These are phyloP conservation scores for Epichloe bromicola DNA, from an alignment of 2,329 filamentous ascomycete species.

Conservation along the genomic window DNA sequence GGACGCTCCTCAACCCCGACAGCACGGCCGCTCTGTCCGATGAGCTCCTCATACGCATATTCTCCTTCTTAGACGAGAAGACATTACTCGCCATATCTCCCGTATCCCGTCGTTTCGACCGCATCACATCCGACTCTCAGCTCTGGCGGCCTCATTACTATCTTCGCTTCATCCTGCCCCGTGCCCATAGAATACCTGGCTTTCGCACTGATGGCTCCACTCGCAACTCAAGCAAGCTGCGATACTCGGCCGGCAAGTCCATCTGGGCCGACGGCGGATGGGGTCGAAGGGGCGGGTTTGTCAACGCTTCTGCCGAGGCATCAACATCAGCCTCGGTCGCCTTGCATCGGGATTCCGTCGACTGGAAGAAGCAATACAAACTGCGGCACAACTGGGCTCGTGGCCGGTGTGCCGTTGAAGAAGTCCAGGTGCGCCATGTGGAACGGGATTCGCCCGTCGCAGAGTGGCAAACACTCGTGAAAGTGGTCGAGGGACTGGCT, in stretches of 20 bases:
- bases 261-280: slow-evolving; percentile 30
- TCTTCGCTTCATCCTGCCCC: slow-evolving; percentile 69
- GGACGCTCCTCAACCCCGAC: slow-evolving; percentile 29
- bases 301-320: neutral
- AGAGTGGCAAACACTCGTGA: slow-evolving; percentile 52
- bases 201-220: slow-evolving; percentile 28
- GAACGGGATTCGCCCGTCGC: slow-evolving; percentile 18
- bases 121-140: slow-evolving; percentile 66
- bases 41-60: slow-evolving; percentile 74
- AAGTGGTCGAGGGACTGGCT: slow-evolving; percentile 63
- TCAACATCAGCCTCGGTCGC: neutral
- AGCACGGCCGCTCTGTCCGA: slow-evolving; percentile 65
- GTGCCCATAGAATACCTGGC: slow-evolving; percentile 63
- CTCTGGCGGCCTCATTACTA: slow-evolving; percentile 89
- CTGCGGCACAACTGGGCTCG: slow-evolving; percentile 83
- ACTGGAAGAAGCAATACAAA: slow-evolving; percentile 86
- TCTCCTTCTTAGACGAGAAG: slow-evolving; percentile 60
- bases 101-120: slow-evolving; percentile 63
- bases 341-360: slow-evolving; percentile 28
- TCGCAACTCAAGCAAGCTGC: slow-evolving; percentile 21
- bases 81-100: slow-evolving; percentile 50
- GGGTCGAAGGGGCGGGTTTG: slow-evolving; percentile 26
- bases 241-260: slow-evolving; percentile 30
- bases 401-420: slow-evolving; percentile 67
- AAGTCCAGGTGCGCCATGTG: slow-evolving; percentile 46